phyloP scores from a whole-genome alignment of 495 filamentous ascomycete species.

The Aspergillus hancockii region DNA sequence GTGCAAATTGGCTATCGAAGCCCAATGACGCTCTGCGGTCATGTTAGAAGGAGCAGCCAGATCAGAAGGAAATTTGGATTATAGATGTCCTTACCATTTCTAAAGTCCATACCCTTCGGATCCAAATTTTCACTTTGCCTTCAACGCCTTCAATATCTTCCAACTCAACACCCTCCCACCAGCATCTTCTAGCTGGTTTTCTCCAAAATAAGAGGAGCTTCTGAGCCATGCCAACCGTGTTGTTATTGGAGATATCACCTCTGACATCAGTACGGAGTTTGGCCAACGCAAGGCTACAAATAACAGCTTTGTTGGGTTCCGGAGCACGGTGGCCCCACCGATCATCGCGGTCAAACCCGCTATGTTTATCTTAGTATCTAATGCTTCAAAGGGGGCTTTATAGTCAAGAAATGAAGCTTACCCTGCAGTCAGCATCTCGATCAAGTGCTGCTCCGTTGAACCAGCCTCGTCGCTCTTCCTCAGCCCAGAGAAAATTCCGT shows the following conservation, averaged over 20 bases:
- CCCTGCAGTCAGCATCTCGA: slow-evolving; percentile 99
- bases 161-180: slow-evolving; percentile 99
- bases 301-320: slow-evolving; percentile 96
- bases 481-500: slow-evolving; percentile 94
- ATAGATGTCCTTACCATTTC: slow-evolving; percentile 73
- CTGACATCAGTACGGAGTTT: slow-evolving; percentile 89
- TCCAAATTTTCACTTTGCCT: slow-evolving; percentile 96
- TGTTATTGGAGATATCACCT: slow-evolving; percentile 73
- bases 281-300: slow-evolving; percentile 92
- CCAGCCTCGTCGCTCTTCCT: slow-evolving; percentile 93
- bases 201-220: slow-evolving; percentile 98
- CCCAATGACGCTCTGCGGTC: slow-evolving; percentile 76
- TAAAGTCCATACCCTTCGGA: slow-evolving; percentile 94
- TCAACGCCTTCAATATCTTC: slow-evolving; percentile 86
- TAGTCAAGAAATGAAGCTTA: slow-evolving; percentile 47
- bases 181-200: slow-evolving; percentile 93
- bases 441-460: slow-evolving; percentile 96
- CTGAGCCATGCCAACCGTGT: slow-evolving; percentile 95
- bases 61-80: background rate
- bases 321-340: slow-evolving; percentile 93
- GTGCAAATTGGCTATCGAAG: slow-evolving; percentile 58
- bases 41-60: slow-evolving; percentile 24
- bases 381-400: background rate
- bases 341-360: slow-evolving; percentile 95
- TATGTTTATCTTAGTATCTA: slow-evolving; percentile 31